Conservation (phyloP, 1,139 yeast genomes). For the Candida sanyaensis region DNA sequence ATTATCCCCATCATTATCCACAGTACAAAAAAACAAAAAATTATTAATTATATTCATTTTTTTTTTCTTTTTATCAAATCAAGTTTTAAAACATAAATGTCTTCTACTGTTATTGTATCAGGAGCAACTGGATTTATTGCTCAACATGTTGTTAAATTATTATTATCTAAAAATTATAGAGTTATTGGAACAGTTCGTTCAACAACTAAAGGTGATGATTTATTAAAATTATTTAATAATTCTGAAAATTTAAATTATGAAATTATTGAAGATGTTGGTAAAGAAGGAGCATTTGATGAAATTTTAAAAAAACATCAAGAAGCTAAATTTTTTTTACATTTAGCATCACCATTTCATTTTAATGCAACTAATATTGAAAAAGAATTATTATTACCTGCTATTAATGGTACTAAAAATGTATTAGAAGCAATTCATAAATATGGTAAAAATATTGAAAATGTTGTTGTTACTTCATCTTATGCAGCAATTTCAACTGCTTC, state of each 20-base stretch:
- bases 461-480: slow-evolving; percentile 33
- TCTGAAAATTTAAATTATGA: slow-evolving; percentile 26
- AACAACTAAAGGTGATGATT: slow-evolving; percentile 29
- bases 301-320: slow-evolving; percentile 32
- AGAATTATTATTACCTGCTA: slow-evolving; percentile 35
- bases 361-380: slow-evolving; percentile 27
- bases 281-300: slow-evolving; percentile 32
- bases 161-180: slow-evolving; percentile 27
- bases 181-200: slow-evolving; percentile 43
- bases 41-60: no score
- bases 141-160: slow-evolving; percentile 26
- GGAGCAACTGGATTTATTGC: slow-evolving; percentile 47
- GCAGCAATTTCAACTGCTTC: slow-evolving; percentile 25
- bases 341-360: slow-evolving; percentile 37
- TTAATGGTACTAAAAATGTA: slow-evolving; percentile 34
- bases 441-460: slow-evolving; percentile 27
- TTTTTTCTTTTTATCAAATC: no score
- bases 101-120: slow-evolving; percentile 30
- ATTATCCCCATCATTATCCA: no score
- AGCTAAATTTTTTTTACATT: slow-evolving; percentile 29
- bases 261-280: slow-evolving; percentile 30
- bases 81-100: no score
- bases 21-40: no score
- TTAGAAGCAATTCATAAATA: slow-evolving; percentile 25
- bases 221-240: slow-evolving; percentile 17